These are phyloP conservation scores for Potentilla sterilis DNA, from an alignment of 306 rosid species.

Conservation along the genomic window DNA sequence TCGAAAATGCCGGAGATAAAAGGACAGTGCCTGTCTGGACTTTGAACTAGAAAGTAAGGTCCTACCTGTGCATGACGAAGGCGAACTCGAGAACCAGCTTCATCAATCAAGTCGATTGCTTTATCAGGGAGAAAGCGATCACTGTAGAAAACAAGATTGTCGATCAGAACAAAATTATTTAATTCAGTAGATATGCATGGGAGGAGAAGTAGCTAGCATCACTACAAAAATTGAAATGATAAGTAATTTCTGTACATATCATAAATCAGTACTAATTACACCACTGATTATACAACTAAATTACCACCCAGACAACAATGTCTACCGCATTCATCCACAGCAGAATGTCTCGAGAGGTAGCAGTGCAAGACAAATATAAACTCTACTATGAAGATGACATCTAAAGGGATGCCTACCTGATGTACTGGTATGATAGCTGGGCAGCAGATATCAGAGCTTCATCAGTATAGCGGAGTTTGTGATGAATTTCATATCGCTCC, in stretches of 20 bases:
- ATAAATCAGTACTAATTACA: background rate
- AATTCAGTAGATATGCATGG: background rate
- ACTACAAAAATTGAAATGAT: background rate
- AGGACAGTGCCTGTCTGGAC: background rate
- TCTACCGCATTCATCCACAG: no score
- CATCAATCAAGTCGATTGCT: constrained; percentile 93
- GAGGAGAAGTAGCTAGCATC: background rate
- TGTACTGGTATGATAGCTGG: constrained; percentile 83
- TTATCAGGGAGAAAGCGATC: constrained; percentile 95
- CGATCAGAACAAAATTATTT: background rate
- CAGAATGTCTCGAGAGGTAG: background rate
- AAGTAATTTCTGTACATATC: background rate
- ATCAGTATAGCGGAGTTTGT: constrained; percentile 93
- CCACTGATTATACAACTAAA: background rate
- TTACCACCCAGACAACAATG: background rate
- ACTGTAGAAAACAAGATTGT: constrained; percentile 41
- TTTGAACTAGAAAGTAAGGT: constrained; percentile 3
- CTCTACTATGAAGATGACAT: background rate
- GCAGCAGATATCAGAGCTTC: constrained; percentile 92
- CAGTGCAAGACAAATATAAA: background rate
- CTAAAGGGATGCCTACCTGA: constrained; percentile 51
- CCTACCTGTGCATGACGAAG: constrained; percentile 90
- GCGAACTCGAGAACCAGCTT: constrained; percentile 94
- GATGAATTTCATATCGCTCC: constrained; percentile 93
- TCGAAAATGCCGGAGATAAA: background rate